Evolutionary conservation across 805 yeast genomes (phyloP), one percentile per base, ranked within the genome.

Genomic region (Babjeviella inositovora): DNA sequence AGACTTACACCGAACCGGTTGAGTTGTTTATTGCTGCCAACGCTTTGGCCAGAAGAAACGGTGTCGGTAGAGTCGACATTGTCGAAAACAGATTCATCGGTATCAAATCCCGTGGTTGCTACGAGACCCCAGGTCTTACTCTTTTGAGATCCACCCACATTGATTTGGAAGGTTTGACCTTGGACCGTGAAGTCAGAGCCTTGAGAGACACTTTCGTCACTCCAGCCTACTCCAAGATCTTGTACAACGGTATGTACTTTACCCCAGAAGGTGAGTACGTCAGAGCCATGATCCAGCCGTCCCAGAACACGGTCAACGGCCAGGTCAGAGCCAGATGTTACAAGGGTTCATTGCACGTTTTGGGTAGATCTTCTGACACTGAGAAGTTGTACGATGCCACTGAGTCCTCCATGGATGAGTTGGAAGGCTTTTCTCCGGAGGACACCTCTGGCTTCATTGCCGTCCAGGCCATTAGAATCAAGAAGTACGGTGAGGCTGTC

Each of bases 71-170:
- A 67, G 77, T 90, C 50, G 98, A 90, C 61, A 90, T 90, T 46
- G 98, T 90, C 35, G 98, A 90, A 62, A 82, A 90, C 68, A 84
- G 98, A 65, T 90, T 90, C 56, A 90, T 90, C 45, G 97, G 97
- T 53, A 77, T 90, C 54, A 90, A 90, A 57, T 85, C 97, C 33
- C 82, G 98, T 67, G 98, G 98, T 29, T 90, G 98, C 65, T 90
- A 90, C 62, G 98, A 90, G 61, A 93, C 97, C 33, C 98, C 98
- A 37, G 98, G 97, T 53, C 70, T 90, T 43, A 87, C 98, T 31
- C 50, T 90, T 32, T 73, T 90, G 56, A 82, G 98, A 70, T 53
- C 70, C 27, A 80, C 97, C 22, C 98, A 90, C 55, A 70, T 90
- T 49, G 98, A 90, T 52, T 62, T 90, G 41, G 98, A 90, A 62